Percentiles rank a stretch among this genome's conserved stretches.
phyloP scores from a whole-genome alignment of 768 basidiomycete genomes.

The Crepidotus variabilis region DNA sequence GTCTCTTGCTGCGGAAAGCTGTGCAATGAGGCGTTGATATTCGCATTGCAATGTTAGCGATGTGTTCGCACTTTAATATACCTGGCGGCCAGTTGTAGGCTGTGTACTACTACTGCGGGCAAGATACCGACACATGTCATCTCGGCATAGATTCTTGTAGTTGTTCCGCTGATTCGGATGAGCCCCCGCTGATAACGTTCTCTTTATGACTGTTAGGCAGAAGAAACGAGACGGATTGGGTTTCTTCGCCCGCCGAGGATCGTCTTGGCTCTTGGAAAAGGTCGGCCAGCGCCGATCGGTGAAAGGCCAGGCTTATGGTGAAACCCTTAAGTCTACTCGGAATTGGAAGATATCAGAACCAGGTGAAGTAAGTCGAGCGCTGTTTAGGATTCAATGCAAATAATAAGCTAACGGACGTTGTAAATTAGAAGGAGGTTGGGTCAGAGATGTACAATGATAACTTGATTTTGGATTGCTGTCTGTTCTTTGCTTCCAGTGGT shows the following conservation, averaged over 20 bases:
- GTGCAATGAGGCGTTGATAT: no score
- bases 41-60: no score
- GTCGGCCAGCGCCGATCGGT: slow-evolving; percentile 53
- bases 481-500: slow-evolving; percentile 40
- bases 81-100: no score
- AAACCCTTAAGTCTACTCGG: slow-evolving; percentile 56
- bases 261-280: slow-evolving; percentile 62
- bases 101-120: no score
- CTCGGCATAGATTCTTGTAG: background rate
- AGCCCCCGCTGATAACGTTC: background rate
- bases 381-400: background rate
- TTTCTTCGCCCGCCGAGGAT: slow-evolving; percentile 69
- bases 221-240: slow-evolving; percentile 44
- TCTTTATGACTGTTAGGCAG: slow-evolving; percentile 29
- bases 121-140: no score
- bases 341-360: slow-evolving; percentile 55
- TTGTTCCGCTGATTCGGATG: background rate
- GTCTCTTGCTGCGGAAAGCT: no score
- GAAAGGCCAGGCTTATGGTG: slow-evolving; percentile 58
- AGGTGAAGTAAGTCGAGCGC: slow-evolving; percentile 35
- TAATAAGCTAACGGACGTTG: background rate
- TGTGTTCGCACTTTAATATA: no score
- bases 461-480: slow-evolving; percentile 73
- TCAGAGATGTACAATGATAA: slow-evolving; percentile 56
- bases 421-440: slow-evolving; percentile 4